Percentiles rank a stretch among this genome's conserved stretches.
Evolutionary conservation across 331 rosid genomes (phyloP).

Genomic region (Pyrus hybrid): DNA sequence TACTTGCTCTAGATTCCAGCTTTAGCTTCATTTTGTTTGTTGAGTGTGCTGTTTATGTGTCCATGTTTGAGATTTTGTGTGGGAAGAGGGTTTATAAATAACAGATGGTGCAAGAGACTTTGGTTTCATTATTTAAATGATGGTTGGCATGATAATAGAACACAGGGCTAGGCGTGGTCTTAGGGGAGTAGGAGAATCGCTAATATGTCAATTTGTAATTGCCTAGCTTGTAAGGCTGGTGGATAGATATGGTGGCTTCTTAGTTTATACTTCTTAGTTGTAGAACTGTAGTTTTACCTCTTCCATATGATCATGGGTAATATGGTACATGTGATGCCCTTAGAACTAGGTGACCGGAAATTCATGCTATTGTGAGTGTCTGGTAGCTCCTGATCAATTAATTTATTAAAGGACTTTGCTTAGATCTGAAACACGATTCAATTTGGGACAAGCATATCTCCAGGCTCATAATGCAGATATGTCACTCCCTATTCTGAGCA

Average conservation of each 20-base stretch:
- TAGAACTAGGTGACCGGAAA: not conserved
- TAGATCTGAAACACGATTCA: not conserved
- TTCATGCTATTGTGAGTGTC: not conserved
- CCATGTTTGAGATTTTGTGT: not conserved
- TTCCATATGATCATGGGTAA: not conserved
- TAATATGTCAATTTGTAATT: not conserved
- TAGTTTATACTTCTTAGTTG: not conserved
- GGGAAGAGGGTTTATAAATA: not conserved
- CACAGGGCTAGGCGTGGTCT: not conserved
- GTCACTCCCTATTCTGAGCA: not conserved
- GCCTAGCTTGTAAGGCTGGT: not conserved
- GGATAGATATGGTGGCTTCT: not conserved
- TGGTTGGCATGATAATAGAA: not conserved
- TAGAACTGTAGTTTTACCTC: not conserved
- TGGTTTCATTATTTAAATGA: not conserved
- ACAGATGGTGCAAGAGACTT: not conserved
- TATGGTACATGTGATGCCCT: not conserved
- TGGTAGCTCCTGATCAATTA: not conserved
- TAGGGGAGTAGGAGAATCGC: not conserved
- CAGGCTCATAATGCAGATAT: not conserved
- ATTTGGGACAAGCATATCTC: not conserved
- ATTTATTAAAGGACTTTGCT: not conserved
- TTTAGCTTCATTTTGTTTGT: not conserved
- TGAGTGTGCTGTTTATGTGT: not conserved
- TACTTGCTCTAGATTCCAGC: not conserved